Percentiles rank a stretch among this genome's conserved stretches.
Evolutionary conservation across 1,139 yeast genomes (phyloP).

Genomic region (Lodderomyces metapsilosis): DNA sequence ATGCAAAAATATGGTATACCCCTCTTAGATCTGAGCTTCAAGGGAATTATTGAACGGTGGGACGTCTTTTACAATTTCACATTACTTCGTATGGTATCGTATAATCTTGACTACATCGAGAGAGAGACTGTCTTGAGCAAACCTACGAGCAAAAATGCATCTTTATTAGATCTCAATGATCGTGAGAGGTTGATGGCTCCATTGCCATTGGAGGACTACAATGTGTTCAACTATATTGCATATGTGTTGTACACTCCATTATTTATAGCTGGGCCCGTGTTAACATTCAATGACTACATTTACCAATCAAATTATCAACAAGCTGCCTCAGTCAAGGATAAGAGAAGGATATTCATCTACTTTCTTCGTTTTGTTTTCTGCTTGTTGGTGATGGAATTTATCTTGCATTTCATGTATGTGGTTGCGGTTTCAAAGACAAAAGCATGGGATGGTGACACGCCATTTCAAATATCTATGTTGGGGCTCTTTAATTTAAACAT

Average conservation of each 20-base stretch:
- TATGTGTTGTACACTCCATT: conserved; percentile 84
- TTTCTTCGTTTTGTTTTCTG: conserved; percentile 70
- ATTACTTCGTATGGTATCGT: conserved; percentile 78
- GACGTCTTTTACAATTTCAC: conserved; percentile 94
- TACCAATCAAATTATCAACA: conserved; percentile 59
- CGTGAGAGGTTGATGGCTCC: conserved; percentile 68
- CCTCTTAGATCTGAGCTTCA: conserved; percentile 55
- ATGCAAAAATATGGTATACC: conserved; percentile 52
- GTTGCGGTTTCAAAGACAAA: conserved; percentile 87
- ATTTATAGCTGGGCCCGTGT: conserved; percentile 91
- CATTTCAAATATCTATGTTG: conserved; percentile 92
- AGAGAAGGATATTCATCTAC: conserved; percentile 56
- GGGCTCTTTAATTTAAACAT: conserved; percentile 87
- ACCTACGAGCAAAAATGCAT: conserved; percentile 13
- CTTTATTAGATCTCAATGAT: conserved; percentile 45
- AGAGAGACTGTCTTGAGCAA: conserved; percentile 25
- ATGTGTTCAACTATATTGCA: conserved; percentile 62
- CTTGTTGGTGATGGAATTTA: conserved; percentile 80
- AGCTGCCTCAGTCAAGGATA: conserved; percentile 40
- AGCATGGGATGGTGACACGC: conserved; percentile 89
- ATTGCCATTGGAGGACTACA: conserved; percentile 59
- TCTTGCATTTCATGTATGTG: conserved; percentile 85
- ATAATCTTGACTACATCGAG: conserved; percentile 71
- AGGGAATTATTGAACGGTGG: conserved; percentile 87
- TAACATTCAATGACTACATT: conserved; percentile 87